A percentile compares a stretch with the other conserved stretches of the same genome.
These are phyloP conservation scores for Boechera stricta DNA, from an alignment of 345 rosid genomes.

Conservation along the genomic window DNA sequence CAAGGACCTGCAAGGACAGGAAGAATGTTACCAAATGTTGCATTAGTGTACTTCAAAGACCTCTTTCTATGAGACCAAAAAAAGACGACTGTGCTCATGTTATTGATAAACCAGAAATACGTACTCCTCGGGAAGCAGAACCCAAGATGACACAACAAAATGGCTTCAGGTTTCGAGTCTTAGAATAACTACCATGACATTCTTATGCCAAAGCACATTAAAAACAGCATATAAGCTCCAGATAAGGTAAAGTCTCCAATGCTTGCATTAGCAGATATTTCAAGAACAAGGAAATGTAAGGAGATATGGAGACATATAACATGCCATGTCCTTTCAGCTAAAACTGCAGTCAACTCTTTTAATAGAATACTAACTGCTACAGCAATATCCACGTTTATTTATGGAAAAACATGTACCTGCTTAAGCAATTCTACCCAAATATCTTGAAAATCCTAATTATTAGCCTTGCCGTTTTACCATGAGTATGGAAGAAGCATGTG, in stretches of 20 bases:
- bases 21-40: slow-evolving; percentile 1
- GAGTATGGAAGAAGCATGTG: slow-evolving; percentile 1
- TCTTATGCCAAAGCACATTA: slow-evolving; percentile 23
- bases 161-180: background rate
- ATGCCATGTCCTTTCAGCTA: slow-evolving; percentile 1
- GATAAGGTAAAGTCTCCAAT: background rate
- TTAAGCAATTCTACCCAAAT: slow-evolving; percentile 2
- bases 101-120: background rate
- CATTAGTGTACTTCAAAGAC: slow-evolving; percentile 1
- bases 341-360: slow-evolving; percentile 9
- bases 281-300: background rate
- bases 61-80: background rate
- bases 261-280: slow-evolving; percentile 1
- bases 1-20: slow-evolving; percentile 65
- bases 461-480: background rate
- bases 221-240: background rate
- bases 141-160: background rate
- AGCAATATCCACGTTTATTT: background rate
- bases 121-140: background rate
- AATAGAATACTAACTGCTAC: background rate
- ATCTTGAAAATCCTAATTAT: background rate
- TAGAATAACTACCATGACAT: background rate
- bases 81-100: background rate
- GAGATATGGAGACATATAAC: background rate
- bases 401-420: background rate